phyloP scores from a whole-genome alignment of 257 asterid genomes.

The Solanum sejunctum region DNA sequence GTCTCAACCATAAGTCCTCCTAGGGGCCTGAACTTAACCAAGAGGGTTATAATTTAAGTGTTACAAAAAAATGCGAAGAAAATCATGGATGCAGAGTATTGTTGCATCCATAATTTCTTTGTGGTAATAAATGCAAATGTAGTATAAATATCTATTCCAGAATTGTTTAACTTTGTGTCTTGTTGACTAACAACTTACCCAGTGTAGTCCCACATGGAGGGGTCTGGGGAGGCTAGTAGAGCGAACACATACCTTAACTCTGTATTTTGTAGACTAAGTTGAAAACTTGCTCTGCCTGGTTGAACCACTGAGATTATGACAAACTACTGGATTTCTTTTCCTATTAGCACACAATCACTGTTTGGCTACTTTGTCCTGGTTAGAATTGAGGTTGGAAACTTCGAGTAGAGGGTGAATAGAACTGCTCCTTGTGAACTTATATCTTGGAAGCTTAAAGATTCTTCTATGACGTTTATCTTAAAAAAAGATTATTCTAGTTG shows the following conservation, averaged over 20 bases:
- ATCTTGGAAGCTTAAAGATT: neutral
- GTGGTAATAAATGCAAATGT: neutral
- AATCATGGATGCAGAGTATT: neutral
- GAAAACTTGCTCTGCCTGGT: neutral
- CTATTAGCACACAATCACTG: neutral
- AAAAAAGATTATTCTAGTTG: neutral
- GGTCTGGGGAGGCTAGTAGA: too few relatives aligned
- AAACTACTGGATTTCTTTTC: neutral
- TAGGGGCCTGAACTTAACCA: neutral
- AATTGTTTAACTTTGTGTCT: neutral
- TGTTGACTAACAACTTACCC: neutral
- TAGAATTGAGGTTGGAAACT: neutral
- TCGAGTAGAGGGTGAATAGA: neutral
- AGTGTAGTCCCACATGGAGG: too few relatives aligned
- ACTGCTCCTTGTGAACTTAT: neutral
- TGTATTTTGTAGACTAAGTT: neutral
- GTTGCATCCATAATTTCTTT: neutral
- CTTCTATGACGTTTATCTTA: neutral
- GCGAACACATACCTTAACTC: neutral
- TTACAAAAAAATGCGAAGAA: neutral
- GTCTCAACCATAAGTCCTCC: neutral
- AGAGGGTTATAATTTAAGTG: neutral
- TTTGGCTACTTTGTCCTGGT: neutral
- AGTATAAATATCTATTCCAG: neutral
- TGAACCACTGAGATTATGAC: neutral